A percentile compares a stretch with the other conserved stretches of the same genome.
phyloP scores from a whole-genome alignment of 768 basidiomycete genomes.

The Pleurotus sapidus region DNA sequence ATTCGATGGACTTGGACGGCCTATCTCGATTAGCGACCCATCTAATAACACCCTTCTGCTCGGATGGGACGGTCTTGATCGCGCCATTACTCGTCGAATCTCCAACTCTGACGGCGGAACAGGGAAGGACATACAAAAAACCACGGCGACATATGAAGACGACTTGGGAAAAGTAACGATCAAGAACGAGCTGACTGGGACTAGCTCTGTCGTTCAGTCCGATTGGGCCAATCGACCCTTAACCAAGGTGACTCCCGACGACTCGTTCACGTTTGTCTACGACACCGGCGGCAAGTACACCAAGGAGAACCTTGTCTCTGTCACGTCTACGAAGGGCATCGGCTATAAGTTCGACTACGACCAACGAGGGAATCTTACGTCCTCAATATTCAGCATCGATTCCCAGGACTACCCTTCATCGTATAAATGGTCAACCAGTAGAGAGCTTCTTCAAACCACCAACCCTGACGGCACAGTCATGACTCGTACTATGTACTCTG shows the following conservation, averaged over 20 bases:
- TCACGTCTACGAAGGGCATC: neutral
- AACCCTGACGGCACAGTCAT: conserved; percentile 1
- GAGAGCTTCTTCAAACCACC: neutral
- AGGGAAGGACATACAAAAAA: neutral
- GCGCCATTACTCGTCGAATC: neutral
- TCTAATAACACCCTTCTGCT: conserved; percentile 1
- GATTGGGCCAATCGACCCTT: conserved; percentile 2
- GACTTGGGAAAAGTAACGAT: neutral
- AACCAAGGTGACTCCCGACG: neutral
- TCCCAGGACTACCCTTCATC: neutral
- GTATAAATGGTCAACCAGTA: conserved; percentile 2
- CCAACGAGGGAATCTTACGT: neutral
- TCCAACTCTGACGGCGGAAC: neutral
- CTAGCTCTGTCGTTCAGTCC: neutral
- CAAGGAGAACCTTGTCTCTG: neutral
- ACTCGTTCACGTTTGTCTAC: neutral
- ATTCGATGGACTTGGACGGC: conserved; percentile 12
- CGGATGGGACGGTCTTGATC: conserved; percentile 10
- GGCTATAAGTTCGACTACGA: neutral
- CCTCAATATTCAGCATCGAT: neutral
- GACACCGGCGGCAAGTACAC: neutral
- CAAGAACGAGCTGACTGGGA: neutral
- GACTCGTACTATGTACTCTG: neutral
- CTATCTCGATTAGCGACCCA: conserved; percentile 2
- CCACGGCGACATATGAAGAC: neutral